These are phyloP conservation scores for Xylariaceae sp. DNA, from an alignment of 2,329 filamentous ascomycete species.

Conservation along the genomic window DNA sequence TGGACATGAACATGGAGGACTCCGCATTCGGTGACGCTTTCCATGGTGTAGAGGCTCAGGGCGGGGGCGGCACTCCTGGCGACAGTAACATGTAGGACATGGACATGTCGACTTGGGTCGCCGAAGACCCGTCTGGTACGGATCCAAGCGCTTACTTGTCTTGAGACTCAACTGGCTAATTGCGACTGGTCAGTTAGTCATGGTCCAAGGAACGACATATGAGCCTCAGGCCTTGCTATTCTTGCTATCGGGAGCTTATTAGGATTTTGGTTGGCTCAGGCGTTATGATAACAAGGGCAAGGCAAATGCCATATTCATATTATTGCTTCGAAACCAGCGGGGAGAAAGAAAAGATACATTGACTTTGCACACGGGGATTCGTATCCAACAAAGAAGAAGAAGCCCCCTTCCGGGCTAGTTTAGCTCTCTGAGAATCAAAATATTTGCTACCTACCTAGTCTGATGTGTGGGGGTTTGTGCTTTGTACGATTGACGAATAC, in stretches of 20 bases:
- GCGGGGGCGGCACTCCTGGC: constrained; percentile 27
- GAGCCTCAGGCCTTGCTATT: not conserved
- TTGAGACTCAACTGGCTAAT: not conserved
- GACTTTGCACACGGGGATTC: not conserved
- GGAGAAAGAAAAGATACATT: not conserved
- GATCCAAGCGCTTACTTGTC: not conserved
- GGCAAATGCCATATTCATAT: not conserved
- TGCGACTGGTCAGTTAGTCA: not conserved
- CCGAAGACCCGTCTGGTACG: not conserved
- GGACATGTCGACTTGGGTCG: too few species aligned
- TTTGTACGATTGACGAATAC: too few species aligned
- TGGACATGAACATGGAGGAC: constrained; percentile 62
- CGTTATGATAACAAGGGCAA: constrained; percentile 8
- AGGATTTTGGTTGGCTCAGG: constrained; percentile 5
- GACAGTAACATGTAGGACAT: constrained; percentile 27
- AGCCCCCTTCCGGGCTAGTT: too few species aligned
- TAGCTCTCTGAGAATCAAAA: too few species aligned
- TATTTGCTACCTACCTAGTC: too few species aligned
- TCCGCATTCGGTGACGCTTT: constrained; percentile 82
- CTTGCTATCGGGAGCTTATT: not conserved
- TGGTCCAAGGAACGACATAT: not conserved
- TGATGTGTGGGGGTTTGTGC: too few species aligned
- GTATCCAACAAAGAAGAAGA: too few species aligned
- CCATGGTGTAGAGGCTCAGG: constrained; percentile 51
- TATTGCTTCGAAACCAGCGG: not conserved